phyloP scores from a whole-genome alignment of 2,329 filamentous ascomycete genomes.

The Onygena corvina region DNA sequence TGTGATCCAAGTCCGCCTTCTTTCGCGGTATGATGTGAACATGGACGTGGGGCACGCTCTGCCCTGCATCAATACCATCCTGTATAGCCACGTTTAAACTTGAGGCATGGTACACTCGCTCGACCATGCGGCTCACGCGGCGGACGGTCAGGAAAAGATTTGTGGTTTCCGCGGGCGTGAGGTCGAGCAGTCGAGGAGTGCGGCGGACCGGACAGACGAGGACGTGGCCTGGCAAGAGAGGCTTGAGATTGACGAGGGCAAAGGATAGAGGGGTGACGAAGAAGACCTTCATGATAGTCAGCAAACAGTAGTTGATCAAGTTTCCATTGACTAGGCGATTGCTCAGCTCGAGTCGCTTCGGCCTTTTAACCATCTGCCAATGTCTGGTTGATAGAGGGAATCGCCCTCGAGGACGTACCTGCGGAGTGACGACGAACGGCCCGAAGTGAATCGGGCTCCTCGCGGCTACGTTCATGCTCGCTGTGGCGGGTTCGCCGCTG shows the following conservation, averaged over 20 bases:
- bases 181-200: slow-evolving; percentile 62
- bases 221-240: slow-evolving; percentile 82
- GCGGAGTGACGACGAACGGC: slow-evolving; percentile 60
- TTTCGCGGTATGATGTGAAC: slow-evolving; percentile 76
- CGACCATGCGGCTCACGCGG: slow-evolving; percentile 64
- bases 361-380: too few species aligned
- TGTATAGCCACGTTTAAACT: slow-evolving; percentile 93
- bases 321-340: too few species aligned
- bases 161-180: slow-evolving; percentile 57
- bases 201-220: slow-evolving; percentile 65
- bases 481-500: not conserved
- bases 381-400: too few species aligned
- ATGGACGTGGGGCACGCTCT: slow-evolving; percentile 89
- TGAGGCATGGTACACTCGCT: slow-evolving; percentile 49
- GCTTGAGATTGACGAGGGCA: slow-evolving; percentile 90
- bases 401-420: slow-evolving; percentile 41
- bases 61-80: slow-evolving; percentile 77
- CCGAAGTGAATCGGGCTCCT: slow-evolving; percentile 53
- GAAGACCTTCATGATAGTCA: slow-evolving; percentile 56
- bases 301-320: not conserved
- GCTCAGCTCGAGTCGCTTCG: not conserved
- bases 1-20: slow-evolving; percentile 45
- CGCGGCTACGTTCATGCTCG: slow-evolving; percentile 7
- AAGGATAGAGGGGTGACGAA: slow-evolving; percentile 67
- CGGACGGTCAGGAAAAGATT: slow-evolving; percentile 86